A percentile compares a stretch with the other conserved stretches of the same genome.
These are phyloP conservation scores for Hypoxylon lenormandii DNA, from an alignment of 495 filamentous ascomycete species.

Conservation along the genomic window DNA sequence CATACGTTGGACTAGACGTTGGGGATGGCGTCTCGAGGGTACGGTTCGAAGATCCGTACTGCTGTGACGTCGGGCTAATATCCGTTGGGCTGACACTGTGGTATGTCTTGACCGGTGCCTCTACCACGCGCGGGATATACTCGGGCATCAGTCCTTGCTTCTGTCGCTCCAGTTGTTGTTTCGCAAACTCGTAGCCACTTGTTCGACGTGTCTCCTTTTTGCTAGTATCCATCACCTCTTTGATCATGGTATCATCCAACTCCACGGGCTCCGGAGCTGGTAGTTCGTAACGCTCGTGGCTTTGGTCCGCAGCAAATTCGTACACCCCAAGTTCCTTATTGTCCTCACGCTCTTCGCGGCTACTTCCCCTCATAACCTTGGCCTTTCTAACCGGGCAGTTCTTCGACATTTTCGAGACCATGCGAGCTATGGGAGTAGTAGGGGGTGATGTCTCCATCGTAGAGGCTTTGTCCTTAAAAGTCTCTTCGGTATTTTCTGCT, in stretches of 20 bases:
- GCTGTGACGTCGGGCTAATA: slow-evolving; percentile 45
- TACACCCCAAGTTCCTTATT: slow-evolving; percentile 50
- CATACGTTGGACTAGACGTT: slow-evolving; percentile 57
- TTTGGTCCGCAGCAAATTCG: slow-evolving; percentile 61
- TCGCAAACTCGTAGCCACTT: slow-evolving; percentile 59
- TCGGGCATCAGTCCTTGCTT: slow-evolving; percentile 56
- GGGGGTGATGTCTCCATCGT: slow-evolving; percentile 42
- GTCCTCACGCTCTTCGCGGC: slow-evolving; percentile 41
- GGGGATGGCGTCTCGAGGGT: slow-evolving; percentile 52
- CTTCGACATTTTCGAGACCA: slow-evolving; percentile 42
- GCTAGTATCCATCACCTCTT: slow-evolving; percentile 54
- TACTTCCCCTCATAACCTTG: slow-evolving; percentile 33
- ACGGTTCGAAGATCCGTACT: slow-evolving; percentile 55
- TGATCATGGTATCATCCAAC: slow-evolving; percentile 58
- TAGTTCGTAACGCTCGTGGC: slow-evolving; percentile 64
- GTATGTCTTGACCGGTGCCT: slow-evolving; percentile 51
- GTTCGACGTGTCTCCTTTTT: slow-evolving; percentile 47
- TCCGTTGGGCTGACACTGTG: slow-evolving; percentile 51
- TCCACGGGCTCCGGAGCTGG: slow-evolving; percentile 63
- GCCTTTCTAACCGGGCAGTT: slow-evolving; percentile 34
- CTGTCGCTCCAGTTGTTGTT: slow-evolving; percentile 60
- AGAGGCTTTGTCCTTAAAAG: slow-evolving; percentile 44
- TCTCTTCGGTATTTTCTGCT: slow-evolving; percentile 24
- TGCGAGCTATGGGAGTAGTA: slow-evolving; percentile 36
- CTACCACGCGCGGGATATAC: slow-evolving; percentile 46